Base-by-base conservation (phyloP, 371 early-diverging fungal species). In the Globomyces sp. region DNA sequence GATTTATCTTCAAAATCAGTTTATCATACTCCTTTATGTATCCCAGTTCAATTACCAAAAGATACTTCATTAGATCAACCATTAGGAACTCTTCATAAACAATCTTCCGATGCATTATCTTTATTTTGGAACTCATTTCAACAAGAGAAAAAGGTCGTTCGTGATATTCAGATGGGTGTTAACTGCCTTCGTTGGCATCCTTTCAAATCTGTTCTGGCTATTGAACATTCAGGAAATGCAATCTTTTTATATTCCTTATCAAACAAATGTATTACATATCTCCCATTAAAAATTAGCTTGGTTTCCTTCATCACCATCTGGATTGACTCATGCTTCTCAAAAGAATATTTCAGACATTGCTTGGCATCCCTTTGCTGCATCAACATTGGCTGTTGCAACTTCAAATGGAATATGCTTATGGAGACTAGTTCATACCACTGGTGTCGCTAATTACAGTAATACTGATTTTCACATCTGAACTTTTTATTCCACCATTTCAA, bases 171-270 rank as follows among this genome's bases (percentile, higher is more conserved):
- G 8, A 24, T 9, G 40, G 55, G 55, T 10, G 13, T 55, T 55
- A 40, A 55, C 40, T 39, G 36, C 6, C 36, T 55, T 40, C 36
- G 55, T 40, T 55, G 55, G 55, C 55, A 55, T 39, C 55, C 55
- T 9, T 55, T 55, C 3, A 55, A 55, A 39, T 39, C 55, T 6
- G 40, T 40, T 39, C 13, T 55, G 40, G 55, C 55, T 9, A 39
- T 55, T 5, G 36, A 36, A 3, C 55, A 55, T 55, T 55, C 55
- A 39, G 24, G 24, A 24, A 55, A 55, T 55, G 36, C 55, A 4
- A 55, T 55, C 5, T 55, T 55, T 55, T 37, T 55, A 55, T 55
- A 55, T 39, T 55, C 55, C 9, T n/a, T 55, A 3, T 8, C 55
- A 5, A 55, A 55, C 55, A 55, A 55, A n/a, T 39, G 55, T 55